Evolutionary conservation across 1,284 basidiomycete genomes (phyloP), one percentile per base, ranked within the genome.

Genomic region (Somion occarium): DNA sequence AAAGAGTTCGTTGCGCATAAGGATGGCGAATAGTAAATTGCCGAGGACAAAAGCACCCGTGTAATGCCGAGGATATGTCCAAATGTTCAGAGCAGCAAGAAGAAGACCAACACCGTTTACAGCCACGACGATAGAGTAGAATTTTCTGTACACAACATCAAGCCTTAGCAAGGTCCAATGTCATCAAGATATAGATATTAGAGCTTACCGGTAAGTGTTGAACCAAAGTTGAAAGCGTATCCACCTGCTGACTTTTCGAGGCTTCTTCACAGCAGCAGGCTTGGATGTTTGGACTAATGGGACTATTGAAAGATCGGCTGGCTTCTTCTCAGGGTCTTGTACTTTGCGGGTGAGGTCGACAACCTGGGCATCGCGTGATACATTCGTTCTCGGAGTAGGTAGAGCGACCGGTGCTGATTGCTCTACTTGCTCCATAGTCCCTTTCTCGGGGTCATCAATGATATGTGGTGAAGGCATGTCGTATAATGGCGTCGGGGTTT

Each of bases 11-110:
- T 73, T 74, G n/a, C 73, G 67, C 62, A 73, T 69, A 34, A 72
- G 62, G 57, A 74, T 69, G 9, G 72, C 72, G 25, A 65, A 61
- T 12, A 67, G 53, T 13, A 74, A 58, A 53, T 74, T 74, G 37
- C 83, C 84, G 5, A 85, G 72, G 41, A 83, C 75, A 55, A 83
- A 73, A 19, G 81, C 79, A 49, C 79, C 77, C 30, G 80, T 74
- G 61, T 85, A 81, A 45, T 69, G 66, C 52, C 76, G 71, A 26
- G 83, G 76, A 61, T 85, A 86, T 23, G 69, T 63, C 80, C 83
- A 87, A 46, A 69, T 66, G 19, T 73, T 74, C 20, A 71, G 57
- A 12, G 74, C 72, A 18, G 82, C 77, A 9, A 84, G 66, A 15
- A 75, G 39, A 22, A 86, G 64, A 2, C 75, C 78, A 37, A 73